Evolutionary conservation across 169 alveolate species (phyloP).

Genomic region (Plasmodium coatneyi): DNA sequence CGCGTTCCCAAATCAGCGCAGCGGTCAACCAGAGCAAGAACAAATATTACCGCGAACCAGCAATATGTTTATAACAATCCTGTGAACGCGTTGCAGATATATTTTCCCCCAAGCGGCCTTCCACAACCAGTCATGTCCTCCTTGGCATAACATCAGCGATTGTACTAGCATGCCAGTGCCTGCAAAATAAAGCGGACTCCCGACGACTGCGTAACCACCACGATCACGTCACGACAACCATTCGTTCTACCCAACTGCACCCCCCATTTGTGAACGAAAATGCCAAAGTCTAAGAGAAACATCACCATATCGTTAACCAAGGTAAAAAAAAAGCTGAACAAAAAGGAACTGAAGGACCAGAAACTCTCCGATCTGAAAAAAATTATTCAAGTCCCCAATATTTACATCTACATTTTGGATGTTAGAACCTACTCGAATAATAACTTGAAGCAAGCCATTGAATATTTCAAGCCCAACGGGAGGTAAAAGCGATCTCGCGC

Average conservation of each 20-base stretch:
- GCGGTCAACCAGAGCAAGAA: not conserved
- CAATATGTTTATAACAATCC: not conserved
- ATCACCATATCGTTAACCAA: conserved; percentile 59
- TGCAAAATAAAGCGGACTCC: not conserved
- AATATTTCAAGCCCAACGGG: conserved; percentile 67
- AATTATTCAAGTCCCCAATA: conserved; percentile 37
- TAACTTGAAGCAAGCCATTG: conserved; percentile 65
- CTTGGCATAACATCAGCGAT: not conserved
- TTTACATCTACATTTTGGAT: conserved; percentile 52
- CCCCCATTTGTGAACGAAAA: conserved; percentile 3
- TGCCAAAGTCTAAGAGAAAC: conserved; percentile 76
- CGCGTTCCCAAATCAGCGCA: not conserved
- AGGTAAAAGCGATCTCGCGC: not conserved
- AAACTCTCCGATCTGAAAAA: conserved; percentile 47
- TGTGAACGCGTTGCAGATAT: not conserved
- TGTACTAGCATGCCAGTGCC: not conserved
- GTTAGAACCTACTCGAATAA: conserved; percentile 65
- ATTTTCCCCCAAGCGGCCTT: not conserved
- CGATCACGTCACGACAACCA: not conserved
- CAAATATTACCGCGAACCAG: not conserved
- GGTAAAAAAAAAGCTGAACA: conserved; percentile 67
- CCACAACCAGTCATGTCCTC: not conserved
- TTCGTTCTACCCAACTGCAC: not conserved
- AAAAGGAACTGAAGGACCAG: conserved; percentile 53
- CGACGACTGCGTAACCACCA: not conserved